Evolutionary conservation across 176 grass and related monocot species (phyloP), one percentile per base, ranked within the genome.

Genomic region (Carex kokanica): DNA sequence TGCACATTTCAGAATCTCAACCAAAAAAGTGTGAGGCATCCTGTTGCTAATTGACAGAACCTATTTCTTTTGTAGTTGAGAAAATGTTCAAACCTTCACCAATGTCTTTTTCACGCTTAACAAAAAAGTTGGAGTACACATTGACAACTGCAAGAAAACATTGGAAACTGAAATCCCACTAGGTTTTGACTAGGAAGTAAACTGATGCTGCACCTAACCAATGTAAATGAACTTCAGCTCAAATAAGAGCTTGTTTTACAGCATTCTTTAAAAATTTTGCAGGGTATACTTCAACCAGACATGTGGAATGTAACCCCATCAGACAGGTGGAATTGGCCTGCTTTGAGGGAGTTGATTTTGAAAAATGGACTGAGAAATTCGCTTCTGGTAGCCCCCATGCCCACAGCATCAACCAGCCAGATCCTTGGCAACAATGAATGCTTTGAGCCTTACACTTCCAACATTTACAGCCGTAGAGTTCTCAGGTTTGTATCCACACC

Each of bases 401-500:
- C 93, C 5, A 99, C 96, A 88, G 96, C 96, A 86, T 99, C 96
- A 79, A 99, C 96, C 60, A 99, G 96, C 84, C 96, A 99, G 51
- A 99, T 99, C 88, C 93, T 99, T 83, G 96, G 96, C 79, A 99
- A 99, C 65, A 99, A 99, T 25, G 96, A 99, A 78, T 99, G 92
- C 51, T 97, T 94, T 77, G 90, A 89, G 78, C 93, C 93, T 20
- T 95, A 95, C 72, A 95, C 93, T 56, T 95, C 93, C 8, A 95
- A 95, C 78, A 95, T 95, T 62, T 95, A 95, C 58, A 90, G 85
- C 34, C 90, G 93, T 6, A 86, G 93, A 80, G 93, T 95, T 81
- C 54, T 95, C 27, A 95, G 97, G 97, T 99, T 92, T 79, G 15
- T 78, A 32, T 17, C 51, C 29, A 78, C 23, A 73, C 23, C 6